Evolutionary conservation across 2,329 filamentous ascomycete genomes (phyloP).

Genomic region (Byssoonygena ceratinophila): DNA sequence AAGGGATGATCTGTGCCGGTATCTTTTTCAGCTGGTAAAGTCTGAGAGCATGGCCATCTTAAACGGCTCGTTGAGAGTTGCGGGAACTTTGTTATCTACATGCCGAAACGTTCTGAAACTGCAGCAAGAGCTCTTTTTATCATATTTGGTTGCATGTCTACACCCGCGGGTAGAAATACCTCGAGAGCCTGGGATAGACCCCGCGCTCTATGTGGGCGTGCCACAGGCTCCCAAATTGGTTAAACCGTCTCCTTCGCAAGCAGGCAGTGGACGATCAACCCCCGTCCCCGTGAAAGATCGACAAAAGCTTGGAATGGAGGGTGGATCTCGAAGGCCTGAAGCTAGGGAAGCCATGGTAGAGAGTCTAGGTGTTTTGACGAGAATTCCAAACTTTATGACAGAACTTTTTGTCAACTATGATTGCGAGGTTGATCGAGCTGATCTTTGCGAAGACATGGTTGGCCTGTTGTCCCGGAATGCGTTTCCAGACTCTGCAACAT

Average conservation of each 20-base stretch:
- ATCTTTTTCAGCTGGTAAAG: conserved; percentile 89
- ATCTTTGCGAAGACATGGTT: conserved; percentile 91
- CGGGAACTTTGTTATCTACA: conserved; percentile 80
- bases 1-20: conserved; percentile 84
- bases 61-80: conserved; percentile 83
- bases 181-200: conserved; percentile 78
- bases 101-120: conserved; percentile 85
- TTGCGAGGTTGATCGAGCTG: conserved; percentile 80
- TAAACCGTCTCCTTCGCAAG: conserved; percentile 65
- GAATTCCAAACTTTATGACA: conserved; percentile 88
- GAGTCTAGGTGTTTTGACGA: conserved; percentile 77
- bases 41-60: conserved; percentile 94
- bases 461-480: conserved; percentile 87
- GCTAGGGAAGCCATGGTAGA: conserved; percentile 97
- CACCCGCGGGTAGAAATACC: conserved; percentile 94
- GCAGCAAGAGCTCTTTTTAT: conserved; percentile 91
- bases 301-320: conserved; percentile 84
- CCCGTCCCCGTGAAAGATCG: conserved; percentile 87
- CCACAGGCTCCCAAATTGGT: conserved; percentile 81
- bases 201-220: conserved; percentile 81
- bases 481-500: conserved; percentile 91
- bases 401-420: conserved; percentile 98
- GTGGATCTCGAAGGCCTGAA: conserved; percentile 82
- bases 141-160: conserved; percentile 85
- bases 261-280: conserved; percentile 70